A percentile compares a stretch with the other conserved stretches of the same genome.
These are phyloP conservation scores for Alternaria sp. DNA, from an alignment of 2,329 filamentous ascomycete genomes.

Conservation along the genomic window DNA sequence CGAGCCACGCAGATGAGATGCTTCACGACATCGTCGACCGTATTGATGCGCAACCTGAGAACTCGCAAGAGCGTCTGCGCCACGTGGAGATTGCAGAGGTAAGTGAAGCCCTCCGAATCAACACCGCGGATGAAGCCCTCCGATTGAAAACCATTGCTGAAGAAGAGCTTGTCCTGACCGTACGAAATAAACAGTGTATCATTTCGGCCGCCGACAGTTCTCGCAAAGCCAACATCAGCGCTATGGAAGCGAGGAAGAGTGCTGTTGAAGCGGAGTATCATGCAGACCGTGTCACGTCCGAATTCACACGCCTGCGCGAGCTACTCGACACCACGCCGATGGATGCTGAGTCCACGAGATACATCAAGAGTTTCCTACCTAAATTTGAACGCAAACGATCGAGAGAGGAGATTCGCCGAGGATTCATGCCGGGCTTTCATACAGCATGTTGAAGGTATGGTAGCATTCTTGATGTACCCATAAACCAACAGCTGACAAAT, in stretches of 20 bases:
- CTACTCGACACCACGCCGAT: conserved; percentile 16
- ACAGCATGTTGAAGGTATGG: background rate
- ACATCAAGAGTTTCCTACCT: conserved; percentile 12
- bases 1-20: background rate
- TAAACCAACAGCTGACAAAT: background rate
- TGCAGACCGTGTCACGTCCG: conserved; percentile 14
- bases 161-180: conserved; percentile 19
- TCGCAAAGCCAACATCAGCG: conserved; percentile 25
- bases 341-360: conserved; percentile 15
- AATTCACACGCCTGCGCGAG: conserved; percentile 13
- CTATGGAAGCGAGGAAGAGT: conserved; percentile 26
- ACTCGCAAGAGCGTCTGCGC: conserved; percentile 22
- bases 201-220: conserved; percentile 24
- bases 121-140: background rate
- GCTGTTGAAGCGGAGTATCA: conserved; percentile 31
- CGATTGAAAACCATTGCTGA: background rate
- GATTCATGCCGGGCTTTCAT: background rate
- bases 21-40: conserved; percentile 22
- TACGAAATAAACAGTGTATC: conserved; percentile 24
- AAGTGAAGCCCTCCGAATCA: conserved; percentile 9
- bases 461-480: background rate
- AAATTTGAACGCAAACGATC: background rate
- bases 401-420: background rate
- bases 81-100: conserved; percentile 37
- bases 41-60: conserved; percentile 11